Evolutionary conservation across 75 land plant genomes (phyloP).

Genomic region (Pinus albicaulis): DNA sequence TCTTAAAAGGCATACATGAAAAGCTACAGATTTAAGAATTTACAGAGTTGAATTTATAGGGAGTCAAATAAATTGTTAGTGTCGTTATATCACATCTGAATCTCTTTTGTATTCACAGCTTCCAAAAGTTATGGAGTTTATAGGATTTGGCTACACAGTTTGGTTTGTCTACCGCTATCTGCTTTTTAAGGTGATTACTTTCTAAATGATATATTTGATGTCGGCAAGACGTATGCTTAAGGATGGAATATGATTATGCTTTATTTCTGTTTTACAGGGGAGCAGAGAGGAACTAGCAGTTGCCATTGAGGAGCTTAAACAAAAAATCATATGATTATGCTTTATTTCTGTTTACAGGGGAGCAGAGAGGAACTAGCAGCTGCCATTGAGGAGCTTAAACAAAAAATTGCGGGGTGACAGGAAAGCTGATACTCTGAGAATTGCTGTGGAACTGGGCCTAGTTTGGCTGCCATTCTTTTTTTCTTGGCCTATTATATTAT

Average conservation of each 20-base stretch:
- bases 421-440: neutral
- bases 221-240: neutral
- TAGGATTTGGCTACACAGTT: conserved; percentile 75
- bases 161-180: conserved; percentile 83
- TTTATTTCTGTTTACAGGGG: conserved; percentile 30
- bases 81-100: conserved; percentile 1
- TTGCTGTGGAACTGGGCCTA: neutral
- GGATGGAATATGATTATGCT: neutral
- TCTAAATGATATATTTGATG: neutral
- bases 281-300: conserved; percentile 71
- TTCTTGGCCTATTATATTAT: neutral
- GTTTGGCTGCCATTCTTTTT: neutral
- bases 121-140: conserved; percentile 85
- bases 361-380: conserved; percentile 71
- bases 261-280: conserved; percentile 31
- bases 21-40: neutral
- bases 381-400: conserved; percentile 73
- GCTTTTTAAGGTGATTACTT: conserved; percentile 70
- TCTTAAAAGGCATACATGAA: neutral
- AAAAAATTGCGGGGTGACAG: conserved; percentile 49
- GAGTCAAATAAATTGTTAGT: neutral
- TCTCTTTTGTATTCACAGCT: conserved; percentile 34
- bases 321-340: too few species aligned
- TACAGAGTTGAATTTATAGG: neutral
- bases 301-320: conserved; percentile 73